Base-by-base conservation (phyloP, 306 rosid species). In the Hippophae rhamnoides region DNA sequence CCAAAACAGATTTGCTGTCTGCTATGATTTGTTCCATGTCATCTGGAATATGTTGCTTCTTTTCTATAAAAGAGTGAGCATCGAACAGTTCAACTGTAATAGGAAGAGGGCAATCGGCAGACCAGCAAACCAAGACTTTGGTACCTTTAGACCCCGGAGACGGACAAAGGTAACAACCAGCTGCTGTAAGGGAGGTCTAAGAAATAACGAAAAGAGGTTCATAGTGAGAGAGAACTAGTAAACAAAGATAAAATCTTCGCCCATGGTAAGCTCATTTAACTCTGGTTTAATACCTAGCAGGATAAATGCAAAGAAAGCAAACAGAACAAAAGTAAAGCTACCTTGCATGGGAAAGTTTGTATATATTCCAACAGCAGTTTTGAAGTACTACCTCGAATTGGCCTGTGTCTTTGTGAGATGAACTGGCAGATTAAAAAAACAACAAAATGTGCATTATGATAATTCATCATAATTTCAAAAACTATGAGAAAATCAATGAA, bases 101-200 rank as follows among this genome's bases (percentile, higher is more conserved):
- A 54, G 99, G 96, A 58, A 82, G 67, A 66, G 83, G 81, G 68
- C 71, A 70, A 57, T 80, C 77, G 49, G 83, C 85, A 7, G 95
- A 85, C 76, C 81, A 75, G 61, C 86, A 88, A 57, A 85, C 90
- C 72, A 92, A 53, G 66, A 70, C 75, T 79, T 81, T 80, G 66
- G 76, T 78, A 65, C 96, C 96, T 67, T 43, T 80, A 47, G 96
- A 87, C 62, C 95, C 86, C 6, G 99, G 96, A 68, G 84, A 86
- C 5, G 96, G 99, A 73, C 90, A 85, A 61, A 92, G 87, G 82
- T 85, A 92, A 72, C 99, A 92, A 45, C 95, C 99, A 49, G 86
- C 99, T 6, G 78, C 93, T 12, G 94, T 92, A 48, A 88, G 68
- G 62, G 95, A 92, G 40, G 80, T 88, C 99, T 92, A 66, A 71